Conservation (phyloP, 768 basidiomycete species). For the Gloeostereum incarnatum region DNA sequence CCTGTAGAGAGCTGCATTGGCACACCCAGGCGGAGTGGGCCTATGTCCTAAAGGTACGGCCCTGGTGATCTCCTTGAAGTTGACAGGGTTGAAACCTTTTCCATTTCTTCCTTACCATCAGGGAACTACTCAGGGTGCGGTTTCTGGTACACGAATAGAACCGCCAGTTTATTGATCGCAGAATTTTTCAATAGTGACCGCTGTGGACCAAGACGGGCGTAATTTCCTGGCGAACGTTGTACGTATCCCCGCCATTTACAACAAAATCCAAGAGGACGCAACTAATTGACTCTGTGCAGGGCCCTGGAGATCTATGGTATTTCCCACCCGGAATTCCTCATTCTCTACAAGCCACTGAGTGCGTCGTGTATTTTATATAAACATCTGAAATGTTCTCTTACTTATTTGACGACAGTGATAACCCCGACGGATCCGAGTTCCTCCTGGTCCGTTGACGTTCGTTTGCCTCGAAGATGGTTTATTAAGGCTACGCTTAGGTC, state of each 20-base stretch:
- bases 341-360: conserved; percentile 46
- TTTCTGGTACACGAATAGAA: too few relatives aligned
- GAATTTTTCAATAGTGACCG: too few relatives aligned
- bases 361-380: too few relatives aligned
- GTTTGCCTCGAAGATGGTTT: conserved; percentile 23
- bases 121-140: conserved; percentile 11
- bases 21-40: conserved; percentile 24
- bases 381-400: too few relatives aligned
- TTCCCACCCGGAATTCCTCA: conserved; percentile 52
- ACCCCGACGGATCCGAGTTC: conserved; percentile 40
- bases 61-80: background rate
- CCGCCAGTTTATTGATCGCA: too few relatives aligned
- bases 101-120: background rate
- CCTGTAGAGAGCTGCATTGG: conserved; percentile 33
- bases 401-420: too few relatives aligned
- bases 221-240: conserved; percentile 8
- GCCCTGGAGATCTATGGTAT: conserved; percentile 44
- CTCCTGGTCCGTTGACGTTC: conserved; percentile 25
- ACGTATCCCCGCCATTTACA: background rate
- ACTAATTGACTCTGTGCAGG: conserved; percentile 6
- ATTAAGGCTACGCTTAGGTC: conserved; percentile 6
- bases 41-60: conserved; percentile 13
- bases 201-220: conserved; percentile 9
- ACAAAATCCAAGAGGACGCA: background rate
- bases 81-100: background rate